phyloP scores from a whole-genome alignment of 2,329 filamentous ascomycete genomes.

The Nothopassalora personata region DNA sequence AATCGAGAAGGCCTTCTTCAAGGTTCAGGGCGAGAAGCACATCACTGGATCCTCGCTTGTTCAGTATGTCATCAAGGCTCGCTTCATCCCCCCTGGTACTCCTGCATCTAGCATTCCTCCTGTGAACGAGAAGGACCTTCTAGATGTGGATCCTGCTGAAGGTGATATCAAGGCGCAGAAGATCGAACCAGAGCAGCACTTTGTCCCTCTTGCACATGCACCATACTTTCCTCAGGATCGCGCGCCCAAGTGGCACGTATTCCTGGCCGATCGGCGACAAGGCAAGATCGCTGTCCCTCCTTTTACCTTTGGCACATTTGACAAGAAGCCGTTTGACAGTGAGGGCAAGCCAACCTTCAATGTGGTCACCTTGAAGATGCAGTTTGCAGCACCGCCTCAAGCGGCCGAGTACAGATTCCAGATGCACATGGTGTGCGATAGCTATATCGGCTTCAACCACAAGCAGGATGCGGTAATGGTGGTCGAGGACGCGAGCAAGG shows the following conservation, averaged over 20 bases:
- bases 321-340: slow-evolving; percentile 77
- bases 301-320: slow-evolving; percentile 89
- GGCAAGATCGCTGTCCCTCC: slow-evolving; percentile 95
- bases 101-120: slow-evolving; percentile 60
- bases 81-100: slow-evolving; percentile 83
- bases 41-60: slow-evolving; percentile 91
- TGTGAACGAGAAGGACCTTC: slow-evolving; percentile 71
- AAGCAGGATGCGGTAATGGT: slow-evolving; percentile 85
- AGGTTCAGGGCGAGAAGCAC: slow-evolving; percentile 88
- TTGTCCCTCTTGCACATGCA: slow-evolving; percentile 81
- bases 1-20: slow-evolving; percentile 94
- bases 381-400: slow-evolving; percentile 91
- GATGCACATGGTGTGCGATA: slow-evolving; percentile 89
- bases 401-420: slow-evolving; percentile 90
- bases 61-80: slow-evolving; percentile 89
- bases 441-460: slow-evolving; percentile 88
- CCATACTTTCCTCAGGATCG: slow-evolving; percentile 88
- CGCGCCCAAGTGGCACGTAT: slow-evolving; percentile 87
- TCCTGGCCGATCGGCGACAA: slow-evolving; percentile 88
- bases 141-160: slow-evolving; percentile 88
- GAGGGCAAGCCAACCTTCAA: slow-evolving; percentile 81
- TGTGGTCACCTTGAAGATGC: slow-evolving; percentile 93
- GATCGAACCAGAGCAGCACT: slow-evolving; percentile 62
- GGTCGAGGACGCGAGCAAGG: slow-evolving; percentile 85
- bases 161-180: slow-evolving; percentile 76